Evolutionary conservation across 106 monocot species (phyloP), one percentile per base, ranked within the genome.

Genomic region (Phalaenopsis equestris): DNA sequence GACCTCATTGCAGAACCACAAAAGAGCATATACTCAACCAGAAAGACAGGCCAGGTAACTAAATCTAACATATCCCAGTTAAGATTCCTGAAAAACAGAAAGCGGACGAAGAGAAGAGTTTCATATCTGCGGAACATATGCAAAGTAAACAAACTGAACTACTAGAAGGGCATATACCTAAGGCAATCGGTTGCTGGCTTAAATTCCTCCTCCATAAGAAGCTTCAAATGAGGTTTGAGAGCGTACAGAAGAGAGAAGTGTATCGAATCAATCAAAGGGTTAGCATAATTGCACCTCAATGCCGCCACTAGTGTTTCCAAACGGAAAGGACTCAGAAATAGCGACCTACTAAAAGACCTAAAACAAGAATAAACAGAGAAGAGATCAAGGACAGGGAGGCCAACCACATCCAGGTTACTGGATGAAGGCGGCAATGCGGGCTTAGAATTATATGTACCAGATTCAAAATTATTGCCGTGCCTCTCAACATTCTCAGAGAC

Each of bases 11-110:
- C 48, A 42, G 89, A 83, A 78, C 81, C 46, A 79, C 82, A 83
- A 78, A 88, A 43, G 61, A 93, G 64, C 42, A 95, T 72, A 80
- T 99, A 99, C 57, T 91, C 88, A 23, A 83, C 86, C 47, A 94
- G 84, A 88, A 90, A 99, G 46, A 99, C 80, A 23, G 99, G 99
- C 99, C 99, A 99, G 21, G 91, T 95, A 68, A 86, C 75, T 23
- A 87, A 80, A 83, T 99, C 99, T 42, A 99, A 78, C 17, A 90
- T 78, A 56, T 88, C 93, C 99, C 99, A 99, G 47, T 99, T 88
- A 58, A 99, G 89, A 87, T 80, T 82, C 91, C 98, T 98, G 80
- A 47, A 80, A 76, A 86, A 48, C 16, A 65, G n/a, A 67, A 86
- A 21, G 30, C 39, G 2, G 39, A 1, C 39, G 4, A 70, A 70